phyloP scores from a whole-genome alignment of 768 basidiomycete species.

The Mycena leptocephala region DNA sequence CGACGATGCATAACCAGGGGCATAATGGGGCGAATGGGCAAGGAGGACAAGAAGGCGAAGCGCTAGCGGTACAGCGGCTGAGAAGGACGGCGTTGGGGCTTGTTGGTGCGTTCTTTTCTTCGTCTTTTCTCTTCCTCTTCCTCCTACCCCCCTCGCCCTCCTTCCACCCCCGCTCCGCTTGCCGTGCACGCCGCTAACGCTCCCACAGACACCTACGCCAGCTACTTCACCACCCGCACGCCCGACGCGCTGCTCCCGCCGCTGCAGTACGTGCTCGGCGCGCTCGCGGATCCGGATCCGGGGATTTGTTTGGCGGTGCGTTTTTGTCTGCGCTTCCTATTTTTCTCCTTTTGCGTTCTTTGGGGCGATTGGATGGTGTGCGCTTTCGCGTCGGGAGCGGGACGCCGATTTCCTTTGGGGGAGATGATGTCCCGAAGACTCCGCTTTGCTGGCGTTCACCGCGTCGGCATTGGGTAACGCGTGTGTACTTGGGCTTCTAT shows the following conservation, averaged over 20 bases:
- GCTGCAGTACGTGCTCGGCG: slow-evolving; percentile 24
- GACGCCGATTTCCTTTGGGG: neutral
- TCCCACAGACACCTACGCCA: slow-evolving; percentile 26
- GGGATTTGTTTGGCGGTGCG: slow-evolving; percentile 60
- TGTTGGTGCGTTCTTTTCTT: slow-evolving; percentile 81
- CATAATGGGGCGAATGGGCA: slow-evolving; percentile 68
- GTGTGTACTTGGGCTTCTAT: too few relatives aligned
- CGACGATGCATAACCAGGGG: too few relatives aligned
- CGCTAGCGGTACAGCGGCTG: slow-evolving; percentile 57
- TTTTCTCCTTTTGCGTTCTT: neutral
- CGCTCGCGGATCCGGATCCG: slow-evolving; percentile 18
- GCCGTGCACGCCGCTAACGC: neutral
- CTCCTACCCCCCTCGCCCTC: neutral
- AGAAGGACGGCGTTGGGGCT: slow-evolving; percentile 82
- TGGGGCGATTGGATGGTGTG: too few relatives aligned
- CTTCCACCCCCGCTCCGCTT: neutral
- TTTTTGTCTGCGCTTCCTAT: slow-evolving; percentile 66
- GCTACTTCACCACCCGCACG: slow-evolving; percentile 23
- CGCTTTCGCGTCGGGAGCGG: neutral
- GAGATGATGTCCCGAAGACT: too few relatives aligned
- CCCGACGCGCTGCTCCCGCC: slow-evolving; percentile 10
- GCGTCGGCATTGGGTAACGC: too few relatives aligned
- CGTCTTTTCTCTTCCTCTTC: neutral
- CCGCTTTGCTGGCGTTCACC: too few relatives aligned
- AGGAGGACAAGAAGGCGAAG: neutral